Conservation (phyloP, 495 filamentous ascomycete genomes). For the Neurospora intermedia region DNA sequence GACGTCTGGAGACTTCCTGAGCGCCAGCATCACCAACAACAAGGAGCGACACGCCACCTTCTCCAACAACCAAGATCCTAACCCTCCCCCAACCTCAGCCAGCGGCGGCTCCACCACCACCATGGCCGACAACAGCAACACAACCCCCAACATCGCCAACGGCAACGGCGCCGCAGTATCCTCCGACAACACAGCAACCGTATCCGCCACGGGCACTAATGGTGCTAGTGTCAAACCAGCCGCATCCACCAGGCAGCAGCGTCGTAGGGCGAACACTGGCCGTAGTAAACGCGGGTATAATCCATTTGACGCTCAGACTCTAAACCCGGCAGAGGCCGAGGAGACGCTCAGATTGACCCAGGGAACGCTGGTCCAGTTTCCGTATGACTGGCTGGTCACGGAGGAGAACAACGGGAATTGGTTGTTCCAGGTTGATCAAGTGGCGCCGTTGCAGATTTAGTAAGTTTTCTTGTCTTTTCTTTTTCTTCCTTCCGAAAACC, state of each 20-base stretch:
- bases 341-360: slow-evolving; percentile 73
- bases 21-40: slow-evolving; percentile 8
- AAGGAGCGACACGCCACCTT: slow-evolving; percentile 36
- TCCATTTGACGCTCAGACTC: slow-evolving; percentile 53
- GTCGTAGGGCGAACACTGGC: slow-evolving; percentile 68
- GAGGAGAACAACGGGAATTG: slow-evolving; percentile 92
- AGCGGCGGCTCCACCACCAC: slow-evolving; percentile 9
- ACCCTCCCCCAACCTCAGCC: slow-evolving; percentile 22
- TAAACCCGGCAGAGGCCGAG: slow-evolving; percentile 64
- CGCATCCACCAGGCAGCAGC: slow-evolving; percentile 30
- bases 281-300: slow-evolving; percentile 62
- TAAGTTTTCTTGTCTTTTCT: slow-evolving; percentile 38
- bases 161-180: background rate
- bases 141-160: slow-evolving; percentile 3
- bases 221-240: slow-evolving; percentile 4
- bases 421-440: slow-evolving; percentile 91
- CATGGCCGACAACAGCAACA: background rate
- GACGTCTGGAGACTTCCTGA: slow-evolving; percentile 6
- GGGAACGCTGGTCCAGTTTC: slow-evolving; percentile 82
- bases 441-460: slow-evolving; percentile 97
- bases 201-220: background rate
- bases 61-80: slow-evolving; percentile 24
- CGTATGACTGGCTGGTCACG: slow-evolving; percentile 85
- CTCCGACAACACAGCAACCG: background rate
- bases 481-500: slow-evolving; percentile 2